A percentile compares a stretch with the other conserved stretches of the same genome.
Evolutionary conservation across 1,284 basidiomycete species (phyloP).

Genomic region (Pholiota adiposa): DNA sequence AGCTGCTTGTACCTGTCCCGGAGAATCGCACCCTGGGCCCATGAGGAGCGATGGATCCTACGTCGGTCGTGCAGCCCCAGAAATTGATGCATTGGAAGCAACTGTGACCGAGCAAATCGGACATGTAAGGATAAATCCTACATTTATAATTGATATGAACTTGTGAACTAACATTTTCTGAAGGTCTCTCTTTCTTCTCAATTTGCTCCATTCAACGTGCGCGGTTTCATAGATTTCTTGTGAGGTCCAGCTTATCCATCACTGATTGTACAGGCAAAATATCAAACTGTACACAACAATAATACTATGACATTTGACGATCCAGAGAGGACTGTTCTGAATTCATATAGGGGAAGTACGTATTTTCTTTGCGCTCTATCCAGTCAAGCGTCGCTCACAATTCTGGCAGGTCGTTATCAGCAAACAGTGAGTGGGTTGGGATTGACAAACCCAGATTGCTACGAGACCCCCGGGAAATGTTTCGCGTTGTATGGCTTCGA

Average conservation of each 20-base stretch:
- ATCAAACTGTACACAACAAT: constrained; percentile 46
- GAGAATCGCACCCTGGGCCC: constrained; percentile 88
- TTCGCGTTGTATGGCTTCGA: constrained; percentile 57
- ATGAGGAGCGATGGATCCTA: constrained; percentile 60
- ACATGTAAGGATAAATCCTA: constrained; percentile 30
- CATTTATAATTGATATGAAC: neutral
- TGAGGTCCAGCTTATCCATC: neutral
- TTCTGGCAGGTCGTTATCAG: constrained; percentile 44
- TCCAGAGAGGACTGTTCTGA: constrained; percentile 36
- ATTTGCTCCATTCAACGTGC: constrained; percentile 55
- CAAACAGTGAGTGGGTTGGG: constrained; percentile 57
- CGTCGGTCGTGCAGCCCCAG: constrained; percentile 81
- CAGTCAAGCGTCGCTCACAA: neutral
- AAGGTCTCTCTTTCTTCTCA: constrained; percentile 66
- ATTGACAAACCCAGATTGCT: constrained; percentile 53
- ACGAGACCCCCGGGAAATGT: constrained; percentile 51
- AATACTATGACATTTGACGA: constrained; percentile 50
- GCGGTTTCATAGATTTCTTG: neutral
- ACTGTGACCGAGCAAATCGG: constrained; percentile 43
- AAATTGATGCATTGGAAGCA: constrained; percentile 86
- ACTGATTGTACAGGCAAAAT: constrained; percentile 40
- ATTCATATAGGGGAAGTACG: constrained; percentile 52
- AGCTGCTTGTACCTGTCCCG: constrained; percentile 78
- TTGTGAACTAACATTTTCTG: constrained; percentile 6
- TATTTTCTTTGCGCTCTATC: constrained; percentile 12